Evolutionary conservation across 2,329 filamentous ascomycete species (phyloP).

Genomic region (Knufia petricola): DNA sequence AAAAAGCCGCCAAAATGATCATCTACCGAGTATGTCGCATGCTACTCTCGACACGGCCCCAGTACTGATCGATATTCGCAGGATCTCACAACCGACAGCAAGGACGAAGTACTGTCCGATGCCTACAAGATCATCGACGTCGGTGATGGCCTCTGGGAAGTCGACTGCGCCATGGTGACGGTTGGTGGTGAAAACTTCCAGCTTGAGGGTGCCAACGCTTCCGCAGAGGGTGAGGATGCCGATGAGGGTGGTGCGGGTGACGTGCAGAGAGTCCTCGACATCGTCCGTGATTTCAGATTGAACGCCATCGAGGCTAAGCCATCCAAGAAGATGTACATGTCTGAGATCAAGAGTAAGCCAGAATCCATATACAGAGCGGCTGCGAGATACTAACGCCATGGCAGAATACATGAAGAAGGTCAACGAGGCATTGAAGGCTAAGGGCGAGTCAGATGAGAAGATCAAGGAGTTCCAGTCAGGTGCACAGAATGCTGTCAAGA

Average conservation of each 20-base stretch:
- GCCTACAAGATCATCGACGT: slow-evolving; percentile 75
- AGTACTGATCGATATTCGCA: slow-evolving; percentile 33
- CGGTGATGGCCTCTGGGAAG: slow-evolving; percentile 75
- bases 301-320: slow-evolving; percentile 37
- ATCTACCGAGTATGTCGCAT: slow-evolving; percentile 54
- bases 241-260: slow-evolving; percentile 56
- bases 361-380: not conserved
- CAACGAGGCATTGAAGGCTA: slow-evolving; percentile 59
- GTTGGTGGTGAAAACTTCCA: slow-evolving; percentile 64
- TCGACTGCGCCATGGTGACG: slow-evolving; percentile 82
- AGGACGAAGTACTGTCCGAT: slow-evolving; percentile 98
- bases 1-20: slow-evolving; percentile 51
- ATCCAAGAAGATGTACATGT: slow-evolving; percentile 75
- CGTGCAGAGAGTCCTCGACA: slow-evolving; percentile 72
- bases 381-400: not conserved
- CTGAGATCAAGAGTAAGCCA: slow-evolving; percentile 70
- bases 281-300: slow-evolving; percentile 86
- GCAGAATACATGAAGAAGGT: slow-evolving; percentile 85
- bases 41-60: not conserved
- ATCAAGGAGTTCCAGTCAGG: slow-evolving; percentile 72
- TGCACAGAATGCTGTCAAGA: slow-evolving; percentile 67
- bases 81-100: slow-evolving; percentile 84
- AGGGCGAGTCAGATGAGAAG: slow-evolving; percentile 52
- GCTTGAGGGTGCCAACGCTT: slow-evolving; percentile 78
- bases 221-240: slow-evolving; percentile 71